A percentile compares a stretch with the other conserved stretches of the same genome.
These are phyloP conservation scores for Leucocoprinus sp. DNA, from an alignment of 768 basidiomycete species.

Conservation along the genomic window DNA sequence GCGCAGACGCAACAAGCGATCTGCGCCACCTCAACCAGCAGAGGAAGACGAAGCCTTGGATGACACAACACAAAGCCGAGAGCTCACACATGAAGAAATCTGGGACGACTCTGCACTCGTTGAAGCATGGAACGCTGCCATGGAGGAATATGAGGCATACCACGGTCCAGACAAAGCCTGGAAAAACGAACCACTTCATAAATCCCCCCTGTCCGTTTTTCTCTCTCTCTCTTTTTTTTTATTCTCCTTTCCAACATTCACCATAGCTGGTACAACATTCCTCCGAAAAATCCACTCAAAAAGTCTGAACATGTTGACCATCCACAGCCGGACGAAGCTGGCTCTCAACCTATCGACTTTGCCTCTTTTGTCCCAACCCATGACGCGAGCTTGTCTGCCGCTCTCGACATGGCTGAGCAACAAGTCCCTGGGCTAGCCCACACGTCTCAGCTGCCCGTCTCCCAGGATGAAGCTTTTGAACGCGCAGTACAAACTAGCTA, in stretches of 20 bases:
- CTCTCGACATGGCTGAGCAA: slow-evolving; percentile 13
- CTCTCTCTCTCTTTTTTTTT: not conserved
- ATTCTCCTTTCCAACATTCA: not conserved
- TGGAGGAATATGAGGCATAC: slow-evolving; percentile 68
- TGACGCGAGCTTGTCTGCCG: slow-evolving; percentile 48
- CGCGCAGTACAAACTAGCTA: slow-evolving; percentile 76
- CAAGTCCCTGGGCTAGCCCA: not conserved
- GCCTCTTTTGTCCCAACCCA: slow-evolving; percentile 63
- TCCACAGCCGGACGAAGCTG: slow-evolving; percentile 22
- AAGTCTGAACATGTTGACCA: slow-evolving; percentile 14
- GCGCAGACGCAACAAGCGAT: slow-evolving; percentile 35
- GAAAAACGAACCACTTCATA: slow-evolving; percentile 64
- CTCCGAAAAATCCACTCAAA: slow-evolving; percentile 25
- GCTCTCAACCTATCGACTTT: slow-evolving; percentile 63
- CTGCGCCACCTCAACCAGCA: not conserved
- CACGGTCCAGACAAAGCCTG: slow-evolving; percentile 66
- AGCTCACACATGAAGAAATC: slow-evolving; percentile 64
- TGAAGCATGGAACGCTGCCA: slow-evolving; percentile 79
- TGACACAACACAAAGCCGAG: slow-evolving; percentile 48
- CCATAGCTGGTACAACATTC: slow-evolving; percentile 72
- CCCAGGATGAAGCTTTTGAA: slow-evolving; percentile 67
- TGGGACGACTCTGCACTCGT: slow-evolving; percentile 85
- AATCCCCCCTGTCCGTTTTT: slow-evolving; percentile 58
- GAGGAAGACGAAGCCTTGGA: slow-evolving; percentile 24
- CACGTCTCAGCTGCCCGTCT: not conserved